Percentiles rank a stretch among this genome's conserved stretches.
Evolutionary conservation across 345 rosid genomes (phyloP).

Genomic region (Rhodamnia argentea): DNA sequence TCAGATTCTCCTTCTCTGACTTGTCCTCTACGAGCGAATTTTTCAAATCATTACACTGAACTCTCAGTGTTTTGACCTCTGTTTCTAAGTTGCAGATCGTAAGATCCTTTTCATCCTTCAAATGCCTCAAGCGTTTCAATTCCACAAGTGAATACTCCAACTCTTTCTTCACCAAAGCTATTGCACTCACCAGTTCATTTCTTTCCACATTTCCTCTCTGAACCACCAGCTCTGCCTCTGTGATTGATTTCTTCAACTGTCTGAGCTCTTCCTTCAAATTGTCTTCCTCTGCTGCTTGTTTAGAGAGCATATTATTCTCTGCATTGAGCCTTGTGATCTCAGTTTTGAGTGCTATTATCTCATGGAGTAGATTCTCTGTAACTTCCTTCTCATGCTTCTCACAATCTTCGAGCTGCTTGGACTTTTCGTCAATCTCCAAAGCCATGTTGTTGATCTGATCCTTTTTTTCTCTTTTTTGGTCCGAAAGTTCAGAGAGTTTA

Average conservation of each 20-base stretch:
- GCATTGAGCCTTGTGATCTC: conserved; percentile 5
- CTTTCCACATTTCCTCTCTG: conserved; percentile 30
- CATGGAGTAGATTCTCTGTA: neutral
- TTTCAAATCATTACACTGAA: conserved; percentile 35
- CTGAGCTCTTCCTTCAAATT: conserved; percentile 19
- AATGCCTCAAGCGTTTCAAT: conserved; percentile 23
- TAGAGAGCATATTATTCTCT: conserved; percentile 3
- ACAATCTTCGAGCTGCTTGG: conserved; percentile 39
- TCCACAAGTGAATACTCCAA: conserved; percentile 31
- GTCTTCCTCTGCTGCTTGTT: neutral
- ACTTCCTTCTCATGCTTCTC: conserved; percentile 41
- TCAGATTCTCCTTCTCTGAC: conserved; percentile 54
- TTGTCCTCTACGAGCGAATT: conserved; percentile 37
- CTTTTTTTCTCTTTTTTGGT: conserved; percentile 28
- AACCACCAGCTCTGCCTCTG: conserved; percentile 30
- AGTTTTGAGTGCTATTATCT: neutral
- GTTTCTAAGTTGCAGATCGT: conserved; percentile 22
- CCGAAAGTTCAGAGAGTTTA: conserved; percentile 36
- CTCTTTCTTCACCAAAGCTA: conserved; percentile 38
- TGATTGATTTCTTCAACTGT: conserved; percentile 21
- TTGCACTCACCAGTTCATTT: conserved; percentile 20
- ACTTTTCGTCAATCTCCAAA: conserved; percentile 36
- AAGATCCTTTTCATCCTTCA: conserved; percentile 37
- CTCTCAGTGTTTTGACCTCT: conserved; percentile 36
- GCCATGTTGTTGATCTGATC: conserved; percentile 31